Conservation (phyloP, 352 stramenopile species). For the Globisporangium emineosum region DNA sequence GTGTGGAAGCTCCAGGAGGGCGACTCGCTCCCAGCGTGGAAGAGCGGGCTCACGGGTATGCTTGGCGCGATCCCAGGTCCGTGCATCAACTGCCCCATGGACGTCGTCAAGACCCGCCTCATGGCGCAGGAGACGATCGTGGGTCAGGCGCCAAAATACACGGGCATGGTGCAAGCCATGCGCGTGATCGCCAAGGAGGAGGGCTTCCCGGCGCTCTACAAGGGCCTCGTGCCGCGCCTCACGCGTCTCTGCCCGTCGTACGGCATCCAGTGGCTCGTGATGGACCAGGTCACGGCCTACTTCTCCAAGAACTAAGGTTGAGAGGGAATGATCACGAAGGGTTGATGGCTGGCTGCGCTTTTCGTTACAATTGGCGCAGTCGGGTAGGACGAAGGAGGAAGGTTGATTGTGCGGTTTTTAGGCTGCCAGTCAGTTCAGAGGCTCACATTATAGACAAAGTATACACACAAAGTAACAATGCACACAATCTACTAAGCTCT, state of each 20-base stretch:
- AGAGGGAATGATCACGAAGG: neutral
- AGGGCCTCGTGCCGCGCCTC: slow-evolving; percentile 95
- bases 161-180: slow-evolving; percentile 89
- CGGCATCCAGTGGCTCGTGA: slow-evolving; percentile 86
- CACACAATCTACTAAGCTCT: neutral
- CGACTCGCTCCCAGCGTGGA: slow-evolving; percentile 89
- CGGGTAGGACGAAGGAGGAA: neutral
- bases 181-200: slow-evolving; percentile 94
- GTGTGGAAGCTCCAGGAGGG: slow-evolving; percentile 84
- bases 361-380: neutral
- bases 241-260: slow-evolving; percentile 87
- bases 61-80: slow-evolving; percentile 81
- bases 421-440: neutral
- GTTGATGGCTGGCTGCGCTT: neutral
- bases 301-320: slow-evolving; percentile 52
- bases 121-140: slow-evolving; percentile 89
- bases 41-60: slow-evolving; percentile 94
- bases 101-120: slow-evolving; percentile 97
- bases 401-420: too few relatives aligned
- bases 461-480: slow-evolving; percentile 2
- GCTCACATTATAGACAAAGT: slow-evolving; percentile 11
- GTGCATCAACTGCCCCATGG: slow-evolving; percentile 88
- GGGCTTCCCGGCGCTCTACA: slow-evolving; percentile 93
- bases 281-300: slow-evolving; percentile 78
- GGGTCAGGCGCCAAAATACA: slow-evolving; percentile 93